These are phyloP conservation scores for Hamamelis virginiana DNA, from an alignment of 164 flowering plant species.

Conservation along the genomic window DNA sequence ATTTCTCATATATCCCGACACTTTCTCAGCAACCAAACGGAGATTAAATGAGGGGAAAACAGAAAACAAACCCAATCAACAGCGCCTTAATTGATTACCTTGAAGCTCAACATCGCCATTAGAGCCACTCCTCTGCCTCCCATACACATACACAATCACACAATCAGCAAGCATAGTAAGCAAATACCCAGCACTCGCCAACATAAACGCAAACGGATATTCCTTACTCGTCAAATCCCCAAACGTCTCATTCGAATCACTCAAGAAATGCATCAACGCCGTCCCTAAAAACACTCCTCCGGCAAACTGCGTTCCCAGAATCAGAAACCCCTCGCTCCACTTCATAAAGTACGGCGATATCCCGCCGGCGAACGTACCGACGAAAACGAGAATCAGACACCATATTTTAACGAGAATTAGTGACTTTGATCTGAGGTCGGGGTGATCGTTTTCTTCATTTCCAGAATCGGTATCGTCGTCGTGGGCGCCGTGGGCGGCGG, in stretches of 20 bases:
- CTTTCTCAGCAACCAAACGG: not conserved
- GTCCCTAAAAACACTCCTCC: constrained; percentile 81
- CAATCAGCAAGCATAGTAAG: constrained; percentile 71
- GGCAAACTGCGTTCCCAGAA: constrained; percentile 73
- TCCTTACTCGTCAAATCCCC: constrained; percentile 42
- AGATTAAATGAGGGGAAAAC: not conserved
- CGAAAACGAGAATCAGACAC: constrained; percentile 55
- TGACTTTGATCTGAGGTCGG: constrained; percentile 41
- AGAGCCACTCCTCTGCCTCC: constrained; percentile 8
- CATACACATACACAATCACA: constrained; percentile 38
- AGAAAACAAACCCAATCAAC: not conserved
- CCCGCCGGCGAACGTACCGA: constrained; percentile 59
- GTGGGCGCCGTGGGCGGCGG: constrained; percentile 31
- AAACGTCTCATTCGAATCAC: constrained; percentile 64
- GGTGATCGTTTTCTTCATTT: not conserved
- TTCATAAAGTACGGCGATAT: constrained; percentile 66
- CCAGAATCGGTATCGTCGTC: constrained; percentile 19
- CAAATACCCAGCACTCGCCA: constrained; percentile 63
- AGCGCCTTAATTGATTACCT: constrained; percentile 25
- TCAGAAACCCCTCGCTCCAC: constrained; percentile 65
- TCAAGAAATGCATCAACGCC: constrained; percentile 71
- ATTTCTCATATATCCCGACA: too few relatives aligned
- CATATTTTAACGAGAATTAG: constrained; percentile 57
- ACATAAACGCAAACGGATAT: constrained; percentile 78
- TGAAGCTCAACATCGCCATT: constrained; percentile 35